Base-by-base conservation (phyloP, 2,329 filamentous ascomycete species). In the Colletotrichum lentis region DNA sequence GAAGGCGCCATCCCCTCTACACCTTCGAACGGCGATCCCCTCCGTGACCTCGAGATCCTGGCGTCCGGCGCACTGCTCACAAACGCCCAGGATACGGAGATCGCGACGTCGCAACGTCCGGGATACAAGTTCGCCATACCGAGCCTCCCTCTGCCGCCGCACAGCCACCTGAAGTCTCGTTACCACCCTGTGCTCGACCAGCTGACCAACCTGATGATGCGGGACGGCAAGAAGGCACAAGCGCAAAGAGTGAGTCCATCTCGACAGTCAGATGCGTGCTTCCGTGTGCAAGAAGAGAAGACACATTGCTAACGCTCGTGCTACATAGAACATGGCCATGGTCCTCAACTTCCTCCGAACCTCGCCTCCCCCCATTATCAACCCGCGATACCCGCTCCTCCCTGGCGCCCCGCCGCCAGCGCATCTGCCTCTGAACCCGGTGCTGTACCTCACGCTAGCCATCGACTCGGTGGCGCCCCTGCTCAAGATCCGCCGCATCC, bases 391-490 rank as follows among this genome's bases (percentile, higher is more conserved):
- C 62, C 90, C 91, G 18, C 87, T 96, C 37, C 82, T 95, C 41
- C 91, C 93, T 2, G 92, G 92, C 64, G 85, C 90, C 1, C 93
- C 94, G 1, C 92, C 94, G 1, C 84, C 92, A 27, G 83, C 86
- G 4, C 90, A 95, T 73, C 90, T 99, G 11, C 94, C 96, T 3
- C 88, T 97, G 39, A 92, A 97, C 79, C 96, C 96, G 1, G 85
- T 96, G 62, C 86, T 92, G 62, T 99, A 98, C 82, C 89, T 99
- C 55, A 93, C 91, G 14, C 85, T 96, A 39, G 94, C 94, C 39
- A 90, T 99, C 74, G 96, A 99, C 84, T 96, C 93, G 11, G 91
- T 99, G 27, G 93, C 94, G 1, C 96, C 96, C 11, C 86, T 99
- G 18, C 83, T 99, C 75, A 90, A 91, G 72, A 90, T 99, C 75